Base-by-base conservation (phyloP, 192 early-diverging fungal genomes). In the Mortierella antarctica region DNA sequence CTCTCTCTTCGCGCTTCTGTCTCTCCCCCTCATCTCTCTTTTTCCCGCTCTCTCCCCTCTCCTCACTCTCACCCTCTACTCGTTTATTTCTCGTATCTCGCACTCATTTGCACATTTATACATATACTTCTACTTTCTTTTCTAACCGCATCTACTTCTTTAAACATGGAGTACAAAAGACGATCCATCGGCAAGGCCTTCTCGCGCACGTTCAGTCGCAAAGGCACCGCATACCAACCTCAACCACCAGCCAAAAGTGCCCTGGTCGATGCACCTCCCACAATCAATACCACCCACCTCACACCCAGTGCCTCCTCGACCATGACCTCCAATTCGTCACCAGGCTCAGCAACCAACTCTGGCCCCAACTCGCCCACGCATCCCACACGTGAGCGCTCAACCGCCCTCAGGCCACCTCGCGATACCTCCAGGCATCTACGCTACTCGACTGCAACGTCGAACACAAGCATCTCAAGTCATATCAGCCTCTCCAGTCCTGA, bases 151-250 rank as follows among this genome's bases (percentile, higher is more conserved):
- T 46, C 17, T 18, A 60, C 46, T 31, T 13, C 49, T 6, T 39
- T 4, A 23, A 23, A 18, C 42, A 57, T 62, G 52, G 56, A 51
- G 1, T 5, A 18, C n/a, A 73, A 73, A n/a, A 61, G 12, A 49
- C 31, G 57, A 55, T 65, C 71, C 4, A 52, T 73, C 8, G 59
- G 71, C 39, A 73, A 53, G 47, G 71, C 71, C 2, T 42, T 73
- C 39, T 56, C 71, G 15, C 71, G 62, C 12, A 23, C 47, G 2
- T 65, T 65, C 20, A 20, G 52, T 6, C 17, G 54, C 13, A 63
- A 63, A 20, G 47, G 31, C 31, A 31, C 70, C n/a, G 18, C 9
- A 15, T 41, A 53, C 13, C 53, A 55, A 23, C 21, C 48, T 53
- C 39, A 42, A 20, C 46, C 47, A 17, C 17, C 50, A 15, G 1